Conservation (phyloP, 78 protist species). For the Dictyostelium citrinum region DNA sequence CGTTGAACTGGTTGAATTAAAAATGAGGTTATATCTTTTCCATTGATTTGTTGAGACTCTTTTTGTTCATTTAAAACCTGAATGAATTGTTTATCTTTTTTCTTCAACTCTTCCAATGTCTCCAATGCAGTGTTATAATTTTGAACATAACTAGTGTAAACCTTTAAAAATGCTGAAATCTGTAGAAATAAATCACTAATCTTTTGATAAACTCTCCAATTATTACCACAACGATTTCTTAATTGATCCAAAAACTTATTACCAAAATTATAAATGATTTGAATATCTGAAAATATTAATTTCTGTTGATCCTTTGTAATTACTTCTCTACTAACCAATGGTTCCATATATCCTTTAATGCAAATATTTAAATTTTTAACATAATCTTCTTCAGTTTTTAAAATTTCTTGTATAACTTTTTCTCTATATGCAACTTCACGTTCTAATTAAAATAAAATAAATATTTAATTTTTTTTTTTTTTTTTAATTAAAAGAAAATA, state of each 20-base stretch:
- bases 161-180: conserved; percentile 63
- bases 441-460: neutral
- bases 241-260: conserved; percentile 12
- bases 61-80: neutral
- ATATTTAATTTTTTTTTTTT: too few species aligned
- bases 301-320: conserved; percentile 45
- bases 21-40: conserved; percentile 27
- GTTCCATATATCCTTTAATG: conserved; percentile 43
- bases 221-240: neutral
- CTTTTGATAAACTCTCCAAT: conserved; percentile 24
- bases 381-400: conserved; percentile 59
- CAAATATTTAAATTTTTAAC: conserved; percentile 22
- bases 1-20: conserved; percentile 82
- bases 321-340: conserved; percentile 7
- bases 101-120: conserved; percentile 10
- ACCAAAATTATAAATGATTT: conserved; percentile 61
- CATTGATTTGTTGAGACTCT: neutral
- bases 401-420: conserved; percentile 45
- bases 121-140: conserved; percentile 33
- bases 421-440: conserved; percentile 64
- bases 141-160: conserved; percentile 61
- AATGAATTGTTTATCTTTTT: conserved; percentile 19
- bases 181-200: conserved; percentile 16
- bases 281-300: conserved; percentile 55
- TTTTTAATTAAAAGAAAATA: neutral